These are phyloP conservation scores for Pleurotus giganteus DNA, from an alignment of 768 basidiomycete species.

Conservation along the genomic window DNA sequence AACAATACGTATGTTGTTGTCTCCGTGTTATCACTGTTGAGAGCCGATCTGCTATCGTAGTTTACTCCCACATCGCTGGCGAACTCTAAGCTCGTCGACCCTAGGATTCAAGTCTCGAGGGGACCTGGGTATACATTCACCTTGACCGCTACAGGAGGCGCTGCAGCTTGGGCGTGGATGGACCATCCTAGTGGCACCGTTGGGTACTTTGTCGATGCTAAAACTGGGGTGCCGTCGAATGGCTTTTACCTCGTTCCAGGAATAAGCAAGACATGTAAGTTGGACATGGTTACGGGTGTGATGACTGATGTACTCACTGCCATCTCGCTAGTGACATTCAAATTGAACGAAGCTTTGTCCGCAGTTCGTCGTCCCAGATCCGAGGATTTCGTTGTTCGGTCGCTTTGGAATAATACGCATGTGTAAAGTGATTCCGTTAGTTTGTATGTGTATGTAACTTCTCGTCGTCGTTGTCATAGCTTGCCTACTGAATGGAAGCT, in stretches of 20 bases:
- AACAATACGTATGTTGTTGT: constrained; percentile 43
- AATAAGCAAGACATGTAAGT: constrained; percentile 48
- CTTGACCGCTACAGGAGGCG: constrained; percentile 50
- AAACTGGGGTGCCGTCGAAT: constrained; percentile 41
- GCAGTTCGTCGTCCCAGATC: constrained; percentile 33
- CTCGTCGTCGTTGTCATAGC: too few species aligned
- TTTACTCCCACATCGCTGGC: constrained; percentile 53
- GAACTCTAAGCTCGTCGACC: constrained; percentile 44
- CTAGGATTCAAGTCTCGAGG: constrained; percentile 36
- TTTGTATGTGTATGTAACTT: too few species aligned
- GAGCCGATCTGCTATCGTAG: constrained; percentile 23
- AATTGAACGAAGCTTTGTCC: constrained; percentile 38
- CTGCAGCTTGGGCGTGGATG: constrained; percentile 58
- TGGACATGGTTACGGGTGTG: too few species aligned
- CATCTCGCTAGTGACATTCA: constrained; percentile 37
- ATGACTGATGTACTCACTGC: too few species aligned
- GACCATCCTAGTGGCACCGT: constrained; percentile 56
- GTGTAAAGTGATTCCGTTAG: constrained; percentile 17
- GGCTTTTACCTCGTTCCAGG: constrained; percentile 58
- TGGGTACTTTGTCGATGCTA: constrained; percentile 47
- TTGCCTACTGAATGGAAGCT: too few species aligned
- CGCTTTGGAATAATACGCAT: constrained; percentile 55
- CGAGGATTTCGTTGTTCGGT: constrained; percentile 47
- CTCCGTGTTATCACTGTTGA: constrained; percentile 5
- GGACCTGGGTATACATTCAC: constrained; percentile 41